Evolutionary conservation across 441 rosid species (phyloP), one percentile per base, ranked within the genome.

Genomic region (Oxalis stricta): DNA sequence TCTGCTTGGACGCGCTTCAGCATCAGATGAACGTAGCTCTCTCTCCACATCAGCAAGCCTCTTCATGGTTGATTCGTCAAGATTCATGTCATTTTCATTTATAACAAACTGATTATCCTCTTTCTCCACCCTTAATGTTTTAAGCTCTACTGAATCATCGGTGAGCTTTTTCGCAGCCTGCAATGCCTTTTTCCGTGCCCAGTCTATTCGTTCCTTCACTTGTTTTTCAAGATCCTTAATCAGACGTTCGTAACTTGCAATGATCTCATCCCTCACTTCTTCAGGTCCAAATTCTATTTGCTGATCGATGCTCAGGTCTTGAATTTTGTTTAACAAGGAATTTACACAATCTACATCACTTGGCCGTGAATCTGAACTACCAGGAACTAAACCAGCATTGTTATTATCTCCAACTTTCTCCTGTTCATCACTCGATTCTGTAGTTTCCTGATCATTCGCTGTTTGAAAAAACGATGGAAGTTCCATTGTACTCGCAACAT

Each of bases 161-260:
- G 13, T 37, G 16, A 45, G 8, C 45, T 24, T 48, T 18, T 17
- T 28, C 1, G 35, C 95, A 41, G 93, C 95, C 69, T 88, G 95
- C 79, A 81, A 70, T 33, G 84, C 97, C 76, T 81, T 88, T 67
- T 79, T 73, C 26, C 75, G 81, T 17, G 93, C 89, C 97, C 97
- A 88, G 5, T 84, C 95, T 63, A 65, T 81, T 56, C 87, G 66
- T 23, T 84, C 97, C 58, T 76, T 70, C 41, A 77, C 66, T 60
- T 77, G 84, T 56, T 49, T 78, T 61, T 76, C 74, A n/a, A 76
- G 64, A 58, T 79, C 89, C 55, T 71, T 68, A 35, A 78, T 70
- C 59, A 72, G 79, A 49, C 58, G 76, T 2, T 15, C 35, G 9
- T 15, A 29, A 43, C 4, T 43, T 15, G 21, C 15, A 7, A 43